Evolutionary conservation across 2,329 filamentous ascomycete species (phyloP), one percentile per base, ranked within the genome.

Genomic region (Mycogone perniciosa): DNA sequence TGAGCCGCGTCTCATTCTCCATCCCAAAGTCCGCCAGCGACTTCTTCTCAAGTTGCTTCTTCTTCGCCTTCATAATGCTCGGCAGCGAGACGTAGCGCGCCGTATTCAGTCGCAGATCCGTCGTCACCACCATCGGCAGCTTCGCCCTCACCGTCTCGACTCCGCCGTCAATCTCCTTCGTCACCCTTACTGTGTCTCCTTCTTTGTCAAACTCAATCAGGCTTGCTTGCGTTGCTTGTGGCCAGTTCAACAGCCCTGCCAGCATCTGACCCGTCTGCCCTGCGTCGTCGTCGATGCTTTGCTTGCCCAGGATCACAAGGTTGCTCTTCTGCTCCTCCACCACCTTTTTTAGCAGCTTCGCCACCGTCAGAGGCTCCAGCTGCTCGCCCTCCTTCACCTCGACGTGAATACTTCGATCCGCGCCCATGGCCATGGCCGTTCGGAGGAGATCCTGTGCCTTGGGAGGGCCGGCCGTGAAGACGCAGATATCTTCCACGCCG

Each of bases 61-160:
- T 99, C 87, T 99, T 99, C 48, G 93, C 93, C 85, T 97, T 99
- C 93, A 99, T 99, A 59, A 99, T 97, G 68, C 97, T 97, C 46
- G 91, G 92, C 80, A 99, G 70, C 71, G 84, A 96, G 26, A 92
- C 93, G 69, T 96, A 99, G 57, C 93, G 78, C 53, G 93, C 93
- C 80, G 95, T 89, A 66, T 99, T 99, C 68, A 99, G 75, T 47
- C 93, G 76, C 73, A 99, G 70, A 75, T 99, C 93, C 55, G 93
- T 96, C 55, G 93, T 99, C 61, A 99, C 88, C 47, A 99, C 76
- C 84, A 97, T 84, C 0, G 93, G 93, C 70, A 99, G 72, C 75
- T 86, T 88, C 1, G 88, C 84, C 68, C 79, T 80, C 50, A 99
- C 75, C 56, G 91, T 96, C 79, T 97, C 93, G 35, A 88, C 86